Base-by-base conservation (phyloP, 441 rosid species). In the Jatropha multifida region DNA sequence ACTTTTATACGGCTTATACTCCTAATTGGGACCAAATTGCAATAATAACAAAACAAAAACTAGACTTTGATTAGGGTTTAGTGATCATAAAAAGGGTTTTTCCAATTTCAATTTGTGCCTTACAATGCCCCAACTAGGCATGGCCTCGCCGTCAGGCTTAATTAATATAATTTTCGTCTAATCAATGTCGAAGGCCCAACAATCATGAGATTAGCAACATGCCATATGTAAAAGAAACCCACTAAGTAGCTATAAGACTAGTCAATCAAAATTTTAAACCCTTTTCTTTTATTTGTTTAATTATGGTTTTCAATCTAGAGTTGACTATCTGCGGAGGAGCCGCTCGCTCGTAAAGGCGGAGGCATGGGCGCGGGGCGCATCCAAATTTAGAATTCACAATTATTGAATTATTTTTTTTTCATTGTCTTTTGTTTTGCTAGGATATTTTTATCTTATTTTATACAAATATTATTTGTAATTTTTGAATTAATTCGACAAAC, bases 141-240 rank as follows among this genome's bases (percentile, higher is more conserved):
- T 68, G 65, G 55, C 46, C 74, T 80, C 80, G 82, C 83, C 82
- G 81, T 81, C 79, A 78, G 55, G 72, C 38, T 48, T 61, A 65
- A 63, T 69, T 26, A 61, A 64, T 76, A 58, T 73, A 61, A 59
- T 61, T 58, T 46, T 40, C 7, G 8, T 18, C 48, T 67, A 77
- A 79, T 75, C 74, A 56, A 77, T 67, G 56, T 18, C 38, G 32
- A 26, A 68, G 84, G 67, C 59, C 76, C 68, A 32, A 54, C 60
- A 79, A 84, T 81, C 80, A 79, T 80, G 71, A 71, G 40, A 65
- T 42, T 9, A 68, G 71, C 62, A 58, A 63, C 51, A 37, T 7
- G 72, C 71, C 68, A 40, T 76, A 60, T 10, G 49, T 14, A 63
- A 44, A n/a, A 67, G 71, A 62, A 68, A 51, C 49, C 52, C 67